Conservation (phyloP, 371 early-diverging fungal genomes). For the Sporodiniella umbellata region DNA sequence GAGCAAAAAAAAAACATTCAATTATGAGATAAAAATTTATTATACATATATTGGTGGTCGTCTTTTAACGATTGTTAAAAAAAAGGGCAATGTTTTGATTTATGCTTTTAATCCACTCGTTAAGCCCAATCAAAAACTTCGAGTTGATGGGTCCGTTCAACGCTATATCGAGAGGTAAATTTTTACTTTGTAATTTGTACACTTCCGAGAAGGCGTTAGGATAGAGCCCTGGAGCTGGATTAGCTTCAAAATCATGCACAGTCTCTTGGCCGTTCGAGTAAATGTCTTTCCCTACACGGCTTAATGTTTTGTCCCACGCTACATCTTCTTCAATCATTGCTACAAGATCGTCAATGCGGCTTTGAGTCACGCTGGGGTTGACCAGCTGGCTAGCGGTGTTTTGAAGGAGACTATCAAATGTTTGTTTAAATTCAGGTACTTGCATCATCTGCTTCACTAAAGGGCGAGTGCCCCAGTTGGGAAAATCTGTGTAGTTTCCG, state of each 20-base stretch:
- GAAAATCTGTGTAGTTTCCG: slow-evolving; percentile 17
- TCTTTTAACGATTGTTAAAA: background rate
- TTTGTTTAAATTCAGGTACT: slow-evolving; percentile 14
- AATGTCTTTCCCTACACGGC: slow-evolving; percentile 1
- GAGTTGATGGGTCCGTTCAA: slow-evolving; percentile 15
- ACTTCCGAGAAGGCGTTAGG: too few relatives aligned
- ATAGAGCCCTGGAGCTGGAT: too few relatives aligned
- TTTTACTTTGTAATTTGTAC: too few relatives aligned
- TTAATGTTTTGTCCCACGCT: slow-evolving; percentile 17
- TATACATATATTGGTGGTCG: background rate
- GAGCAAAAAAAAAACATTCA: too few relatives aligned
- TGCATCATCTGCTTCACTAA: slow-evolving; percentile 8
- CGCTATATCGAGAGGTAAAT: slow-evolving; percentile 4
- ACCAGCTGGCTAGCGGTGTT: slow-evolving; percentile 10
- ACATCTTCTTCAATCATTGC: slow-evolving; percentile 21
- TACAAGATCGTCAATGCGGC: slow-evolving; percentile 14
- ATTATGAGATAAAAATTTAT: background rate
- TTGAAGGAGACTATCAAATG: slow-evolving; percentile 9
- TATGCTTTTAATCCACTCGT: slow-evolving; percentile 8
- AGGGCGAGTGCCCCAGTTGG: slow-evolving; percentile 6
- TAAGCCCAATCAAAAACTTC: slow-evolving; percentile 11
- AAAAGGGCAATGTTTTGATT: background rate
- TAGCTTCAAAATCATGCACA: too few relatives aligned
- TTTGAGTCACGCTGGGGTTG: slow-evolving; percentile 8
- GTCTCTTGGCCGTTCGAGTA: too few relatives aligned